Base-by-base conservation (phyloP, 1,139 yeast genomes). In the Zygoascus meyerae region DNA sequence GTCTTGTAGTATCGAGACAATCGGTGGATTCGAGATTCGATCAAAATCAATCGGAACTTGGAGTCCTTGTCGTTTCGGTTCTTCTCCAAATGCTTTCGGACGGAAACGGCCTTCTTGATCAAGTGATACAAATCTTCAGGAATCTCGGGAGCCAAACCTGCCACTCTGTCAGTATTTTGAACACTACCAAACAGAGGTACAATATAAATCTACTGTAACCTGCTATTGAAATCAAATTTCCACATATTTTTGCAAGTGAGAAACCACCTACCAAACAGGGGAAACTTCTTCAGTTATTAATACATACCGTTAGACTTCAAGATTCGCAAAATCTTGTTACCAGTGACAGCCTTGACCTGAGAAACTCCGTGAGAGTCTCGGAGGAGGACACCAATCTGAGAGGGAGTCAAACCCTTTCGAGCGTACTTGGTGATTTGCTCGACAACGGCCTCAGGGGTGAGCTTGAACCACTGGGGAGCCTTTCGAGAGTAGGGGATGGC, bases 51-150 rank as follows among this genome's bases (percentile, higher is more conserved):
- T 85, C 99, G 89, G 95, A 94, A 92, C 81, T 92, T 92, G 67
- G 98, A 92, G 79, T 92, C 98, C 84, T 92, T 90, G 80, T 92
- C 99, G 83, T 92, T 94, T 86, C 99, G 89, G 97, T 92, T 92
- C 79, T 95, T 87, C 81, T 94, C 99, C 74, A 92, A 86, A 79
- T 92, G 99, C 86, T 94, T 94, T 87, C 99, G 90, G 75, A 94
- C 96, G 64, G 97, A 72, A 69, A 92, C 97, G 74, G 99, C 99
- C 84, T 92, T 92, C 90, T 92, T 92, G 73, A 92, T 94, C 78
- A 92, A 86, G 78, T 78, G 90, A 94, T 92, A 92, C 71, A 92
- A 86, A 74, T 92, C 99, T 83, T 92, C 99, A 77, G 99, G 99
- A 70, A 92, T 85, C 78, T 92, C 98, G 75, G 99, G 97, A 70